These are phyloP conservation scores for Serendipita sp. DNA, from an alignment of 768 basidiomycete genomes.

Conservation along the genomic window DNA sequence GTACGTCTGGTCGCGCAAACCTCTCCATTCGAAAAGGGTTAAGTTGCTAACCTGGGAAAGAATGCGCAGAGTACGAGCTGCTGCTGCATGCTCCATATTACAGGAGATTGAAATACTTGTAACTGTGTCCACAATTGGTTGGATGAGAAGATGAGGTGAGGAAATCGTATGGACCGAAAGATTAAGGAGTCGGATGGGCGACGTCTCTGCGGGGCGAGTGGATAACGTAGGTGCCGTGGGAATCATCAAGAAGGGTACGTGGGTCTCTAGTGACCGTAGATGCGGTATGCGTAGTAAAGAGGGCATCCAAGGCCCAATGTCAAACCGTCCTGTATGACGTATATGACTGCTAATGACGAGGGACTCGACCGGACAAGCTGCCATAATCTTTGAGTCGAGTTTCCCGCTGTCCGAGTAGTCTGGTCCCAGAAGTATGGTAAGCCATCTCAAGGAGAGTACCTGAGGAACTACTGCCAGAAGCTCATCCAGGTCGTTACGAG, in stretches of 20 bases:
- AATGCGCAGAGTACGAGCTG: neutral
- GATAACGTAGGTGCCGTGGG: neutral
- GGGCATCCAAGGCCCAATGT: neutral
- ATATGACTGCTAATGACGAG: neutral
- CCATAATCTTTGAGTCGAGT: neutral
- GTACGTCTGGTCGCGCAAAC: neutral
- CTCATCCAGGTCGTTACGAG: neutral
- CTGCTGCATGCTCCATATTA: neutral
- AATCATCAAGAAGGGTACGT: neutral
- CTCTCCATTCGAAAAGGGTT: neutral
- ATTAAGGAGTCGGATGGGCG: neutral
- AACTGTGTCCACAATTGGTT: neutral
- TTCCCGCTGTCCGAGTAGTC: neutral
- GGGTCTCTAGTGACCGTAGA: neutral
- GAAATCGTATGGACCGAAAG: neutral
- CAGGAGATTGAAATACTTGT: neutral
- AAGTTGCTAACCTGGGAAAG: neutral
- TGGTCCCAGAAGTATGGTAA: neutral
- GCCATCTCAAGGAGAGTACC: neutral
- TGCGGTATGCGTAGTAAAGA: neutral
- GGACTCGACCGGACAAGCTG: neutral
- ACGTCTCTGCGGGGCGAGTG: neutral
- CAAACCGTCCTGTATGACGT: neutral
- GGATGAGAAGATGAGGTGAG: neutral
- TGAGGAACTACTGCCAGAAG: neutral